Evolutionary conservation across 768 basidiomycete genomes (phyloP), one percentile per base, ranked within the genome.

Genomic region (Nidularia sp.): DNA sequence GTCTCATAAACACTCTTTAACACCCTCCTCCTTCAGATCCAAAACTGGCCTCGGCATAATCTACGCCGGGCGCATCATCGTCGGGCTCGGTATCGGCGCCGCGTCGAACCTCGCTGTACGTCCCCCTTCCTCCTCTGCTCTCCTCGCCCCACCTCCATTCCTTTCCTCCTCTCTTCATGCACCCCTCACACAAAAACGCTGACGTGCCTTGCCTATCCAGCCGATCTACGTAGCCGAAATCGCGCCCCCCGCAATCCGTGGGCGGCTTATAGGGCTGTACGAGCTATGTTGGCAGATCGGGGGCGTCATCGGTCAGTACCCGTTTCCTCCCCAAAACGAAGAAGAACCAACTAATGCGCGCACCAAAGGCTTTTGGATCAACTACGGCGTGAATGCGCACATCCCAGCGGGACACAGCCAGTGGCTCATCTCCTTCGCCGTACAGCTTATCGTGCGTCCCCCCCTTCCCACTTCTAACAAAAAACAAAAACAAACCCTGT

Each of bases 231-330:
- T 75, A 45, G 70, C 75, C 8, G 78, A 81, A 60, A 70, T 77
- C 34, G 58, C 77, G 2, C 69, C 76, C 15, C 66, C 75, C 18
- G 68, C 70, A 4, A 73, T 76, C 50, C 69, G 75, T n/a, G 78
- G 78, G 29, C 68, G 72, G 34, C 62, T 80, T 18, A 71, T 76
- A 47, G 79, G 78, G 13, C 57, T 75, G 47, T 78, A 74, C 59
- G 78, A 81, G 51, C 58, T 77, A n/a, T 70, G 70, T 34, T 77
- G 72, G 66, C 78, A 80, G 60, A 62, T 72, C 41, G 78, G 78
- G 34, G 72, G 70, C n/a, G 65, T 78, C 12, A 61, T 72, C 33
- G 75, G 75, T 60, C 45, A 10, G 62, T 47, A 15, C 12, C 8
- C 44, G 7, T 35, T 9, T 41, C 36, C 1, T 31, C 33, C 65